Conservation (phyloP, 179 eudicot genomes). For the Vitellaria paradoxa region DNA sequence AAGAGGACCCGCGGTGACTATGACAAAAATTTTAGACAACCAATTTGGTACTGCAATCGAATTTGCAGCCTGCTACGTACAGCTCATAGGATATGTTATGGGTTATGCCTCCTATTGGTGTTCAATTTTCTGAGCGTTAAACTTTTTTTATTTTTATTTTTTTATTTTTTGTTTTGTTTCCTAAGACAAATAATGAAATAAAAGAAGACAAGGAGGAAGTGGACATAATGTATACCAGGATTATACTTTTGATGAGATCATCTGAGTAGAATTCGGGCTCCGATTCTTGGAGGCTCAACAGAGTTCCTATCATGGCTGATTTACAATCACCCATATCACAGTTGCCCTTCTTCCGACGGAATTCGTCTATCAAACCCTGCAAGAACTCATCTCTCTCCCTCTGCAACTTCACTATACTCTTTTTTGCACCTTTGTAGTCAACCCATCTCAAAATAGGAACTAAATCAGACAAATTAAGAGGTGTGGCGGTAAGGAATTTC, state of each 20-base stretch:
- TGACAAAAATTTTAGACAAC: no score
- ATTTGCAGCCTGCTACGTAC: no score
- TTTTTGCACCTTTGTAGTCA: constrained; percentile 23
- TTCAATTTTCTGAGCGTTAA: no score
- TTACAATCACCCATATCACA: neutral
- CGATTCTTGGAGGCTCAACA: constrained; percentile 23
- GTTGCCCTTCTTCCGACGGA: constrained; percentile 15
- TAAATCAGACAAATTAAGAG: constrained; percentile 10
- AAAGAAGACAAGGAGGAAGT: neutral
- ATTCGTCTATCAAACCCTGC: constrained; percentile 30
- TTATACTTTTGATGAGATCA: constrained; percentile 26
- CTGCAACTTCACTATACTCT: constrained; percentile 20
- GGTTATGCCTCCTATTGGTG: no score
- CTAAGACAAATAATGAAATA: neutral
- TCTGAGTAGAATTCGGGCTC: constrained; percentile 32
- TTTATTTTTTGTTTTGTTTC: no score
- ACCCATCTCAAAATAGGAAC: constrained; percentile 37
- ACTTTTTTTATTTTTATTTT: no score
- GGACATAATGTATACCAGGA: constrained; percentile 18
- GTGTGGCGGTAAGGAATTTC: neutral
- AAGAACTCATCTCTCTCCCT: constrained; percentile 37
- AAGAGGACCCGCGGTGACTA: no score
- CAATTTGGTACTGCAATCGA: no score
- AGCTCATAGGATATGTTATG: no score
- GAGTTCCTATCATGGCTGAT: constrained; percentile 16